Conservation (phyloP, 2,329 filamentous ascomycete species). For the Didymella arachidicola region DNA sequence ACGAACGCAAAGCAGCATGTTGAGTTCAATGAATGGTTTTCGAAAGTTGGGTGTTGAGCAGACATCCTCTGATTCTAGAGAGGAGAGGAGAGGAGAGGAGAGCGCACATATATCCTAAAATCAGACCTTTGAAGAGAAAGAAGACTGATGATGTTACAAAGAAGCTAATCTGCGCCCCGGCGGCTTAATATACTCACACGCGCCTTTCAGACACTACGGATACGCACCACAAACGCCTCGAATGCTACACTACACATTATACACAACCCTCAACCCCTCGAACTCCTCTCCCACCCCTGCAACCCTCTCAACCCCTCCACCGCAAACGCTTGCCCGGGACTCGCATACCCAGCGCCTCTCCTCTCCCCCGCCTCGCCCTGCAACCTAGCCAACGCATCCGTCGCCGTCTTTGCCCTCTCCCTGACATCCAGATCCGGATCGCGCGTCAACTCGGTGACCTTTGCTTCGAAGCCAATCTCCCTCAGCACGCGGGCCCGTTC, state of each 20-base stretch:
- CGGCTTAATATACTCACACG: background rate
- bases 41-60: too few species aligned
- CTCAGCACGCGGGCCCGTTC: conserved; percentile 74
- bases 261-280: conserved; percentile 20
- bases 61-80: too few species aligned
- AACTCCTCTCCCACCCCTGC: conserved; percentile 30
- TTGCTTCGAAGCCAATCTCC: conserved; percentile 73
- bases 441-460: conserved; percentile 66
- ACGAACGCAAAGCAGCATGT: too few species aligned
- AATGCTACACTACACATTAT: conserved; percentile 1
- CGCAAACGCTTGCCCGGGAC: conserved; percentile 14
- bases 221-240: background rate
- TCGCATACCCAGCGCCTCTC: conserved; percentile 16
- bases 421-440: conserved; percentile 82
- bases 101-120: too few species aligned
- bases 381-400: conserved; percentile 63
- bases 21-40: too few species aligned
- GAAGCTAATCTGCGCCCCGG: background rate
- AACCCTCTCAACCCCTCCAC: conserved; percentile 23
- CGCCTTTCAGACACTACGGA: background rate
- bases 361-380: conserved; percentile 23
- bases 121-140: too few species aligned
- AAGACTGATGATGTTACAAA: too few species aligned
- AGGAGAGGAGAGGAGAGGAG: too few species aligned
- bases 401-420: conserved; percentile 81